Evolutionary conservation across 148 eudicot species (phyloP).

Genomic region (Silene conica): DNA sequence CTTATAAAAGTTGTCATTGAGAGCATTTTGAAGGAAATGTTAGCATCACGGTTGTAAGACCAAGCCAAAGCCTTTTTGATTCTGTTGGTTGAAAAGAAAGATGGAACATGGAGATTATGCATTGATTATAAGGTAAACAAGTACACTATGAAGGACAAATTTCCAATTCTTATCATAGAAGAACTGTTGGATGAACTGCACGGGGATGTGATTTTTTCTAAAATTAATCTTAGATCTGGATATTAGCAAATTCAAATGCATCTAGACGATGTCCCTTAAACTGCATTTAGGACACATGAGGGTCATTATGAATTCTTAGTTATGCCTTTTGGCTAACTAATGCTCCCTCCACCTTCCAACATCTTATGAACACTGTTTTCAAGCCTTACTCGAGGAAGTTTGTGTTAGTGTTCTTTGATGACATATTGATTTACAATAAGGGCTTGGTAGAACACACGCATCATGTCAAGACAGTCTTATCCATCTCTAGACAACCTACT

Average conservation of each 20-base stretch:
- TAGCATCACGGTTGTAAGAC: background rate
- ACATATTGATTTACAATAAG: too few species aligned
- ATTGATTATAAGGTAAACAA: conserved; percentile 1
- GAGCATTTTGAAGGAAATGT: background rate
- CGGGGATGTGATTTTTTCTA: background rate
- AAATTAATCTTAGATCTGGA: background rate
- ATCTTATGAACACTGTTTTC: too few species aligned
- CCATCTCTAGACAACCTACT: too few species aligned
- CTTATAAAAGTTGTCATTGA: background rate
- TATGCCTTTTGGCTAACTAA: too few species aligned
- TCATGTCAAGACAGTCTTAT: too few species aligned
- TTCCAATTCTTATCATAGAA: background rate
- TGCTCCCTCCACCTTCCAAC: background rate
- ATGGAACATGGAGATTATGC: background rate
- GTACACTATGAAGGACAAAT: background rate
- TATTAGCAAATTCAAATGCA: background rate
- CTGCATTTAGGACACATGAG: background rate
- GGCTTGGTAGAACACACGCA: too few species aligned
- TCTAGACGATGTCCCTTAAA: background rate
- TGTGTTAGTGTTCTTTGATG: too few species aligned
- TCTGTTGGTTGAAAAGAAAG: background rate
- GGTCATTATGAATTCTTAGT: too few species aligned
- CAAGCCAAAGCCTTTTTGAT: background rate
- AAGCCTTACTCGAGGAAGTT: too few species aligned
- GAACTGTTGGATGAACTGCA: background rate